Evolutionary conservation across 108 stramenopile species (phyloP), one percentile per base, ranked within the genome.

Genomic region (Pseudonitzschia multistriata): DNA sequence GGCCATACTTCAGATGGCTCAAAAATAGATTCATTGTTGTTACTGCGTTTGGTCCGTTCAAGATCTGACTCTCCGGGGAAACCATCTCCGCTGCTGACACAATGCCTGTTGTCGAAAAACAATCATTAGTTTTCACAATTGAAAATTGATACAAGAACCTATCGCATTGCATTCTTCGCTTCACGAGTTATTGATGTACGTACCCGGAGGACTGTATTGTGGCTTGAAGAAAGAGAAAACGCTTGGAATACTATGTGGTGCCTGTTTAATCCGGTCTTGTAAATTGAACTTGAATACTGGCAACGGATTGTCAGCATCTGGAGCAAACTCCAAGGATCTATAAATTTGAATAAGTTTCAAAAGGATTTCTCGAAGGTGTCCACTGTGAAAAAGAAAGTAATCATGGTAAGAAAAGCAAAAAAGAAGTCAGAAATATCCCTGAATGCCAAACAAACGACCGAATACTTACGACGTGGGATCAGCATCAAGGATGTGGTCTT

Each of bases 221-320:
- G 87, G 84, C 3, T 74, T 31, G 61, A 84, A 91, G 50, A 81
- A 91, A 6, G 79, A 81, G 63, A 88, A 91, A 1, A 91, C 82
- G 28, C 55, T 66, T 25, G 82, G 84, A 17, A 72, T 56, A 53
- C 81, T 68, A 59, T 77, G 57, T 13, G 68, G 42, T 60, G 39
- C 57, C 49, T 80, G 73, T 1, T 85, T 87, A 28, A 88, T 83
- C 19, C 36, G 37, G 25, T 68, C 67, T 25, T 67, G 53, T n/a
- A 83, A 14, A 33, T 61, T 36, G 36, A 42, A 69, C 0, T 37
- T 29, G n/a, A 68, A 55, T 27, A 62, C 15, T 2, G 47, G 27
- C 36, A 69, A 25, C n/a, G 62, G 48, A 13, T 45, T 6, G 7
- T 45, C 17, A 13, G 3, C 42, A 45, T 4, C 11, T 8, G 42